A percentile compares a stretch with the other conserved stretches of the same genome.
phyloP scores from a whole-genome alignment of 2,329 filamentous ascomycete genomes.

The Verticillium nubilum region DNA sequence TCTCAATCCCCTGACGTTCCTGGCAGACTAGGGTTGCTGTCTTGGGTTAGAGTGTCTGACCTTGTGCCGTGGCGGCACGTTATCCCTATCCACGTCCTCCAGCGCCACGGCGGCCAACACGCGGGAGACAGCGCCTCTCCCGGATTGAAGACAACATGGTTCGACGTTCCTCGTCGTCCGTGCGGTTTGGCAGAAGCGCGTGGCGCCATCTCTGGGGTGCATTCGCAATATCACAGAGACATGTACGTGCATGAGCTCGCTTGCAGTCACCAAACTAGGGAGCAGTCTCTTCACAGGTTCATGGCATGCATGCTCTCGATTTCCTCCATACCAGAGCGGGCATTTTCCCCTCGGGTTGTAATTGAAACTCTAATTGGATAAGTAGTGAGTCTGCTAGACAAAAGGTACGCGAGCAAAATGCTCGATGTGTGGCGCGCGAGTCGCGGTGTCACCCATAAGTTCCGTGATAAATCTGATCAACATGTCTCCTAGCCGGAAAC shows the following conservation, averaged over 20 bases:
- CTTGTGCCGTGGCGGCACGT: background rate
- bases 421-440: too few relatives aligned
- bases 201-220: background rate
- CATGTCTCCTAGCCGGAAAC: background rate
- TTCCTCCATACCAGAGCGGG: too few relatives aligned
- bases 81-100: background rate
- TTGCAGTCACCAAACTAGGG: too few relatives aligned
- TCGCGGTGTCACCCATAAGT: too few relatives aligned
- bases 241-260: background rate
- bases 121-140: background rate
- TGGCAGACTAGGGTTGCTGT: background rate
- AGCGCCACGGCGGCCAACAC: background rate
- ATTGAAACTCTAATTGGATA: too few relatives aligned
- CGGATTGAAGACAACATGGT: background rate
- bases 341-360: too few relatives aligned
- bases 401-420: too few relatives aligned
- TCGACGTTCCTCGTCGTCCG: background rate
- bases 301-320: too few relatives aligned
- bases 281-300: too few relatives aligned
- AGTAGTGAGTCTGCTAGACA: too few relatives aligned
- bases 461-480: background rate
- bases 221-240: background rate
- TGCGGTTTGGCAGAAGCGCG: background rate
- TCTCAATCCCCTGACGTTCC: background rate
- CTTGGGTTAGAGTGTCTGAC: background rate